These are phyloP conservation scores for Breviolum minutum DNA, from an alignment of 73 alveolate species.

Conservation along the genomic window DNA sequence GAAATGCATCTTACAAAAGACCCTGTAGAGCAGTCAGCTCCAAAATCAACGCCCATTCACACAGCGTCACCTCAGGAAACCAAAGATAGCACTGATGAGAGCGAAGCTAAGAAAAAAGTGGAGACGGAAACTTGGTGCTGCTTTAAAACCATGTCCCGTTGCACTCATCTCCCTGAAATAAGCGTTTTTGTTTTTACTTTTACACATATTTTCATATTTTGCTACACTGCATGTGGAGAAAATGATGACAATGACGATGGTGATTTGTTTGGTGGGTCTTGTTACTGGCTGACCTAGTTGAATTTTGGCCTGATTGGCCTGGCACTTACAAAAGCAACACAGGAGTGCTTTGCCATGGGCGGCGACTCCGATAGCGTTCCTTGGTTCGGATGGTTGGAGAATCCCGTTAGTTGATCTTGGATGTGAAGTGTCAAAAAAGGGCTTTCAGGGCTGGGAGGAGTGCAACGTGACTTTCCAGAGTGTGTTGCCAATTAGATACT, in stretches of 20 bases:
- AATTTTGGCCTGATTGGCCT: background rate
- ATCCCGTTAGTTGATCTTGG: background rate
- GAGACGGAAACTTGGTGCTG: background rate
- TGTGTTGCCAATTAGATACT: too few relatives aligned
- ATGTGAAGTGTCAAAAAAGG: background rate
- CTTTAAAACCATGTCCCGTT: too few relatives aligned
- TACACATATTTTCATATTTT: background rate
- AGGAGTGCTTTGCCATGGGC: background rate
- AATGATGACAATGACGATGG: background rate
- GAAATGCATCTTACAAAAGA: too few relatives aligned
- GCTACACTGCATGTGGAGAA: background rate
- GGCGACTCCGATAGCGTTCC: background rate
- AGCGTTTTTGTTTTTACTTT: too few relatives aligned
- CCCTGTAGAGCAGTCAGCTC: too few relatives aligned
- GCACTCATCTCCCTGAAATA: too few relatives aligned
- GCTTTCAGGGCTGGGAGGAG: background rate
- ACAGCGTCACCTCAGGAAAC: background rate
- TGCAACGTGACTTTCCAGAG: too few relatives aligned
- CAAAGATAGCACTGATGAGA: conserved; percentile 5
- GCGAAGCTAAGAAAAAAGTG: background rate
- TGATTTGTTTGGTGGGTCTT: background rate
- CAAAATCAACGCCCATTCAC: too few relatives aligned
- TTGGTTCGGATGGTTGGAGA: background rate
- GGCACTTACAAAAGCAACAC: background rate
- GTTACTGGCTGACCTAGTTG: background rate